Evolutionary conservation across 768 basidiomycete species (phyloP), one percentile per base, ranked within the genome.

Genomic region (Terana coerulea): DNA sequence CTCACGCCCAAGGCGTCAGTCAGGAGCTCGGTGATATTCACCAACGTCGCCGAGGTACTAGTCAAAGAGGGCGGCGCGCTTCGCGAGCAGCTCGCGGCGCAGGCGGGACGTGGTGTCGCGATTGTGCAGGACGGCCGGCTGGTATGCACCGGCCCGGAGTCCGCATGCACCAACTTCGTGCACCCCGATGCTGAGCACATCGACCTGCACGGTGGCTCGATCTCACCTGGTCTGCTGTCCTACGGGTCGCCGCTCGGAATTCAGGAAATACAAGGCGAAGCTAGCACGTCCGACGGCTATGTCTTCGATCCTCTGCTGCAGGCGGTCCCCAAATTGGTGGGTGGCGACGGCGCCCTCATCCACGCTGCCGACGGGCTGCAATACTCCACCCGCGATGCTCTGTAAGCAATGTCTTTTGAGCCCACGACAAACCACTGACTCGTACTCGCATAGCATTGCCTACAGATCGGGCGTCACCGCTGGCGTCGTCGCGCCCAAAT

Each of bases 401-500:
- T 83, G 83, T 83, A 58, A 56, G 72, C 60, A 7, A 24, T 49
- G 5, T 9, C 14, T 10, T 31, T 15, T 47, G 29, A 6, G 28
- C 29, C 12, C 21, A n/a, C 30, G 10, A 28, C 33, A 21, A 15
- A 40, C 17, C 17, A 22, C 37, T 39, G 12, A 34, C 28, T 44
- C 24, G 1, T 40, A 35, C 29, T n/a, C 31, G 7, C n/a, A 26
- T 58, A 91, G 89, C 28, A 61, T 88, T 34, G 88, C 91, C 0
- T 88, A 90, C 60, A 80, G 80, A 17, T 67, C 75, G 6, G 91
- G 91, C 3, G 85, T 94, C 2, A 89, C 88, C 2, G 77, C 75
- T 1, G 86, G 77, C 1, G 72, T 93, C 12, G 73, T 77, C 0
- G 77, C 83, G 0, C 91, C 91, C 0, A 61, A 67, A 5, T 73